These are phyloP conservation scores for Orbilia javanica DNA, from an alignment of 2,329 filamentous ascomycete genomes.

Conservation along the genomic window DNA sequence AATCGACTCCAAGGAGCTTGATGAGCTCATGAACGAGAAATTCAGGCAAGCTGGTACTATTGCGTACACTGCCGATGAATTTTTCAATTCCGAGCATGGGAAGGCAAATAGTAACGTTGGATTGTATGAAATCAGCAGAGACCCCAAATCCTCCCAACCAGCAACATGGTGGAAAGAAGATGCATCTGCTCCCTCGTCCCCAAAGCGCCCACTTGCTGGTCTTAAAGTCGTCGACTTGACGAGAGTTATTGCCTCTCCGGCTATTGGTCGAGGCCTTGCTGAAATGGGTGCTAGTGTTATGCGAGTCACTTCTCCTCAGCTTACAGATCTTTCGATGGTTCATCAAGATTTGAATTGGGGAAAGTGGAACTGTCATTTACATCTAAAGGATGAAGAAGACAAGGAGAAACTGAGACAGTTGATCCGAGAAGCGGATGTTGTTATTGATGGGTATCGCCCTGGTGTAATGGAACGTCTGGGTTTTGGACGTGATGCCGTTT, in stretches of 20 bases:
- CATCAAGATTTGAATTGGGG: conserved; percentile 69
- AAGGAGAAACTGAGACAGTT: conserved; percentile 65
- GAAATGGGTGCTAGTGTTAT: conserved; percentile 69
- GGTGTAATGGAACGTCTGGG: conserved; percentile 68
- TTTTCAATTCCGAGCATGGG: conserved; percentile 65
- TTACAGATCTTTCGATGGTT: conserved; percentile 66
- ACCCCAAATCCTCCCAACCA: conserved; percentile 62
- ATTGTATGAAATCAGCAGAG: conserved; percentile 65
- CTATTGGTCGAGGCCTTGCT: conserved; percentile 66
- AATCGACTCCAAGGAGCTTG: conserved; percentile 64
- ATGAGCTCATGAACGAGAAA: conserved; percentile 64
- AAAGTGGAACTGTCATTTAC: conserved; percentile 68
- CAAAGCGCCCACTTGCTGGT: conserved; percentile 67
- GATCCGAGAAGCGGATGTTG: conserved; percentile 69
- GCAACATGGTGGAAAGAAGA: conserved; percentile 66
- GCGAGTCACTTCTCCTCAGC: conserved; percentile 65
- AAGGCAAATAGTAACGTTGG: conserved; percentile 66
- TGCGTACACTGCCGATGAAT: conserved; percentile 65
- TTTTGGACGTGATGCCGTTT: conserved; percentile 66
- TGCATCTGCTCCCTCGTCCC: conserved; percentile 61
- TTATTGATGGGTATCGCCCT: conserved; percentile 69
- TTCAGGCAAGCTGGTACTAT: conserved; percentile 67
- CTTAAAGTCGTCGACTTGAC: conserved; percentile 69
- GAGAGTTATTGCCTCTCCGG: conserved; percentile 69
- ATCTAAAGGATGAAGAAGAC: conserved; percentile 66